Conservation (phyloP, 352 stramenopile genomes). For the Elongisporangium prolatum region DNA sequence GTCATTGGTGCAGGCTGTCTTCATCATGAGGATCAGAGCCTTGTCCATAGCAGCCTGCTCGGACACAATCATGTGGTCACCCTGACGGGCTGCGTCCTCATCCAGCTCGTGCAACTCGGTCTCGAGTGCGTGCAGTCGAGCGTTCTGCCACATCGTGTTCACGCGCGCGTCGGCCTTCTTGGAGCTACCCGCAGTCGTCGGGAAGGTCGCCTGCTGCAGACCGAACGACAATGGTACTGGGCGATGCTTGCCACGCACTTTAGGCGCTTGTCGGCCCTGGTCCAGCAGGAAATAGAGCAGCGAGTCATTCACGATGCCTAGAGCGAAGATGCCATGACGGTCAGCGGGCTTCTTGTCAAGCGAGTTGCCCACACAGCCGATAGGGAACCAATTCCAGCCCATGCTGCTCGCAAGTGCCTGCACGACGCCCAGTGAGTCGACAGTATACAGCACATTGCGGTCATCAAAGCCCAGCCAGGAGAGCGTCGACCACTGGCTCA, state of each 20-base stretch:
- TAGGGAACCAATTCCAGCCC: conserved; percentile 68
- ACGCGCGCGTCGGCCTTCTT: conserved; percentile 25
- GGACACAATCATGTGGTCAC: conserved; percentile 33
- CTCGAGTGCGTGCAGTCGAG: conserved; percentile 40
- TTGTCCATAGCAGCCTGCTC: conserved; percentile 85
- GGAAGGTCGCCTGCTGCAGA: conserved; percentile 51
- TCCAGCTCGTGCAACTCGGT: conserved; percentile 5
- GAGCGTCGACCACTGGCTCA: conserved; percentile 49
- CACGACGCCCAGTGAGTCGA: conserved; percentile 64
- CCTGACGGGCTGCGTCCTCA: conserved; percentile 4
- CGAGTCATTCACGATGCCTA: conserved; percentile 69
- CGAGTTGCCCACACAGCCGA: conserved; percentile 60
- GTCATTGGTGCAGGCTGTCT: conserved; percentile 63
- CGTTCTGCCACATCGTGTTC: conserved; percentile 69
- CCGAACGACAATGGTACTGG: conserved; percentile 67
- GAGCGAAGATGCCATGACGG: conserved; percentile 50
- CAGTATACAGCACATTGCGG: conserved; percentile 54
- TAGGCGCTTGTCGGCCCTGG: conserved; percentile 28
- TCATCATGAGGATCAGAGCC: conserved; percentile 80
- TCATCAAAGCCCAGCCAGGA: conserved; percentile 80
- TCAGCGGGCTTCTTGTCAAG: conserved; percentile 57
- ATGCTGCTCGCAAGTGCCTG: conserved; percentile 51
- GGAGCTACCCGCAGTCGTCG: conserved; percentile 26
- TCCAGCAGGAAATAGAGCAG: conserved; percentile 74
- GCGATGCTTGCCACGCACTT: conserved; percentile 63